Percentiles rank a stretch among this genome's conserved stretches.
Evolutionary conservation across 106 monocot genomes (phyloP).

Genomic region (Dioscorea dumetorum): DNA sequence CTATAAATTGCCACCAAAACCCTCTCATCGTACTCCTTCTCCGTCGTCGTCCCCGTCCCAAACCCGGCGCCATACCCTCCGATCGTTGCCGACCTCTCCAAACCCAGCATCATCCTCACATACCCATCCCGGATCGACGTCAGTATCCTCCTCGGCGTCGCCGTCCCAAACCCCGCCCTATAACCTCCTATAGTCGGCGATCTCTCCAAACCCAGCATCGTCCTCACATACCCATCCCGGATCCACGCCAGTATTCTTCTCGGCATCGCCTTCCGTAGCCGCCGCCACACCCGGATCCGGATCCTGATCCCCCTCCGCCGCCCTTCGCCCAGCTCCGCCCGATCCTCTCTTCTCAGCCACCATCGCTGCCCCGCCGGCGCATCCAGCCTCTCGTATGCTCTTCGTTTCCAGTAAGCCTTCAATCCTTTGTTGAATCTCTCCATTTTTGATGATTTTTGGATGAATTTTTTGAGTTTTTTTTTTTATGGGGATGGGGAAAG

Average conservation of each 20-base stretch:
- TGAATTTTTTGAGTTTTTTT: no score
- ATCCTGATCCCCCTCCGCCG: not conserved
- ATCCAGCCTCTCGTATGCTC: not conserved
- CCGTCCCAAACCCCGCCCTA: not conserved
- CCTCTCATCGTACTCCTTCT: not conserved
- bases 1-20: not conserved
- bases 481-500: no score
- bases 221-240: not conserved
- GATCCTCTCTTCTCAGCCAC: not conserved
- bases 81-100: not conserved
- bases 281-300: not conserved
- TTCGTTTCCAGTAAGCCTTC: not conserved
- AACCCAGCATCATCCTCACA: not conserved
- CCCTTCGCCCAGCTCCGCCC: not conserved
- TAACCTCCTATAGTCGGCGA: not conserved
- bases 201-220: not conserved
- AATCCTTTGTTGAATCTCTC: not conserved
- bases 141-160: not conserved
- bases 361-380: not conserved
- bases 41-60: not conserved
- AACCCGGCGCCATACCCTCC: not conserved
- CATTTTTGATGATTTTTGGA: not conserved
- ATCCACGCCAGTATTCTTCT: not conserved
- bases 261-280: not conserved
- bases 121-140: not conserved